phyloP scores from a whole-genome alignment of 2,329 filamentous ascomycete species.

The Fusarium ambrosium region DNA sequence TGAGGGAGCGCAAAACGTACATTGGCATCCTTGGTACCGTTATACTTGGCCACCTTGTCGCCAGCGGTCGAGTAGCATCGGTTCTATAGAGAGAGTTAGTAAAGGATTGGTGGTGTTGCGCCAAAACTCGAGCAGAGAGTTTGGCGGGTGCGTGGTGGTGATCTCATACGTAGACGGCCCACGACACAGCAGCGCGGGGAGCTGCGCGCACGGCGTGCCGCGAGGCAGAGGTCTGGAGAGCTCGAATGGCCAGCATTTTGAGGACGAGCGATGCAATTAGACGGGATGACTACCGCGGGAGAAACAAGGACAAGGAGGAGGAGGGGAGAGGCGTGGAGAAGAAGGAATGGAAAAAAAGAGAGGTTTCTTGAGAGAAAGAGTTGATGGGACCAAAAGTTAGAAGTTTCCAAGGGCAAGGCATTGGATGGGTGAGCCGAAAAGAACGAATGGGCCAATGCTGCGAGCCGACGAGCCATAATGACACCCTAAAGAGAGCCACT shows the following conservation, averaged over 20 bases:
- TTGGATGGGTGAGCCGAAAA: slow-evolving; percentile 30
- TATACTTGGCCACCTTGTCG: slow-evolving; percentile 90
- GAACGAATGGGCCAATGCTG: slow-evolving; percentile 43
- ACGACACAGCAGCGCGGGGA: slow-evolving; percentile 65
- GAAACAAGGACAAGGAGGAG: slow-evolving; percentile 34
- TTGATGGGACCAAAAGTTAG: slow-evolving; percentile 17
- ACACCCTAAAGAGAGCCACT: slow-evolving; percentile 34
- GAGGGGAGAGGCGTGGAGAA: slow-evolving; percentile 35
- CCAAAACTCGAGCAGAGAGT: slow-evolving; percentile 21
- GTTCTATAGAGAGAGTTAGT: slow-evolving; percentile 55
- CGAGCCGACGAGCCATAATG: slow-evolving; percentile 32
- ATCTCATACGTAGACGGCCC: slow-evolving; percentile 54
- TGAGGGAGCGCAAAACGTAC: slow-evolving; percentile 66
- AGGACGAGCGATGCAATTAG: slow-evolving; percentile 44
- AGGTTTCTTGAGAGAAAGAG: slow-evolving; percentile 18
- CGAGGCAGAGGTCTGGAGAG: slow-evolving; percentile 80
- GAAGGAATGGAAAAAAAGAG: background rate
- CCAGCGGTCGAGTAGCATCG: slow-evolving; percentile 75
- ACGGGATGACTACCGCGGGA: slow-evolving; percentile 34
- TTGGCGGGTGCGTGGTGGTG: slow-evolving; percentile 31
- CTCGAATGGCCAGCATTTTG: slow-evolving; percentile 87
- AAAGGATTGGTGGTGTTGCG: slow-evolving; percentile 28
- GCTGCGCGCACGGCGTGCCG: slow-evolving; percentile 82
- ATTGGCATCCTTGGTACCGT: slow-evolving; percentile 88
- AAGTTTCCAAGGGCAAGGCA: slow-evolving; percentile 25